Base-by-base conservation (phyloP, 768 basidiomycete genomes). In the Flagelloscypha sp. region DNA sequence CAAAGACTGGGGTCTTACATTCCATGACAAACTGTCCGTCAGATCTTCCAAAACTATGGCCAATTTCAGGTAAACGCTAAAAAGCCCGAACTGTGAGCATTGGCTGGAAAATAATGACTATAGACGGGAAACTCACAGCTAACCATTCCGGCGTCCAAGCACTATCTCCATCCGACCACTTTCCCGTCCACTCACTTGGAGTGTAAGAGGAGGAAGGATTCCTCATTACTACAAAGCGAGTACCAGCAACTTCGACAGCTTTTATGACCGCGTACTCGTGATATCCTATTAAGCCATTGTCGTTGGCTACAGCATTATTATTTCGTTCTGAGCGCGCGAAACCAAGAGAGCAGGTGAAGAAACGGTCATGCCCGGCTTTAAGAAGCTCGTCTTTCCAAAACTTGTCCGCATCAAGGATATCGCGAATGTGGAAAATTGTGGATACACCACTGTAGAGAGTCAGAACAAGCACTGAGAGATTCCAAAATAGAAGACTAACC, bases 1-100 rank as follows among this genome's bases (percentile, higher is more conserved):
- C n/a, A n/a, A 2, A 46, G 45, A 5, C 23, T 3, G 7, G 18
- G 35, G 12, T 45, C 61, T 34, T 35, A 65, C 61, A 65, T 52
- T 74, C 73, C 72, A 74, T 74, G n/a, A 76, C 56, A 37, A 76
- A 76, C 36, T 70, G 58, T 1, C 74, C 74, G 38, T 71, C 66
- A 23, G 66, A 30, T 56, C 50, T 50, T 2, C 73, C 73, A 39
- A 76, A 76, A 1, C 48, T 37, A 49, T 76, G 72, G 4, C 53
- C 58, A 0, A 77, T 53, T 19, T 50, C 50, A 0, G 60, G 53
- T 4, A 75, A 55, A n/a, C n/a, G n/a, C n/a, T n/a, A n/a, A n/a
- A n/a, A n/a, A n/a, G n/a, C n/a, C n/a, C n/a, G n/a, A n/a, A n/a
- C n/a, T n/a, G n/a, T n/a, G n/a, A n/a, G n/a, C n/a, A n/a, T n/a